Percentiles rank a stretch among this genome's conserved stretches.
Conservation (phyloP, 2,329 filamentous ascomycete genomes). For the Exophiala alcalophila region DNA sequence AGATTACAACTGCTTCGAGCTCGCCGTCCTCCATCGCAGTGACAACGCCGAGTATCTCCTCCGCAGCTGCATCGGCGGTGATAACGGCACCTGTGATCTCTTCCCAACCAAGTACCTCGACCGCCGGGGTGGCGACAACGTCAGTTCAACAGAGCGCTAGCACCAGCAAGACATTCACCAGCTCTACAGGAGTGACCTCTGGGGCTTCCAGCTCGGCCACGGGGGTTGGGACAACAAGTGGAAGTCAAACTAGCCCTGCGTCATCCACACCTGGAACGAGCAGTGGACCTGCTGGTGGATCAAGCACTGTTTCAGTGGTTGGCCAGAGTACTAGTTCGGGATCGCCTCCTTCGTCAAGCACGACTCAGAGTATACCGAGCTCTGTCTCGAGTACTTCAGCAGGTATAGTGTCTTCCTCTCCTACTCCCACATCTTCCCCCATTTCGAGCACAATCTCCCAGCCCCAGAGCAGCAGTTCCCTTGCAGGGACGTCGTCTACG, state of each 20-base stretch:
- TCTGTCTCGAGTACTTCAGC: constrained; percentile 19
- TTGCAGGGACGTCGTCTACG: constrained; percentile 1
- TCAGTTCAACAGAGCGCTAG: constrained; percentile 2
- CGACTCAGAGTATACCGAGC: constrained; percentile 12
- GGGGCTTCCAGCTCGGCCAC: constrained; percentile 3
- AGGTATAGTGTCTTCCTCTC: constrained; percentile 25
- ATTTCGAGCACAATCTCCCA: constrained; percentile 14
- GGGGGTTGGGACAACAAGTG: not conserved
- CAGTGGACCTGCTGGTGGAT: constrained; percentile 10
- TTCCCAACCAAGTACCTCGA: constrained; percentile 2
- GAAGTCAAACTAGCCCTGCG: constrained; percentile 9
- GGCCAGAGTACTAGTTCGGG: constrained; percentile 9
- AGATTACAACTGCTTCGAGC: not conserved
- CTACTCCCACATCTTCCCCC: constrained; percentile 14
- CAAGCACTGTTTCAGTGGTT: constrained; percentile 17
- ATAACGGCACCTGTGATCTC: not conserved
- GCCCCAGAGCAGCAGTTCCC: constrained; percentile 12
- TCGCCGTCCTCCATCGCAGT: not conserved
- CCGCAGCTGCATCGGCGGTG: not conserved
- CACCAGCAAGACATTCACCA: constrained; percentile 11
- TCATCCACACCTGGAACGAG: constrained; percentile 12
- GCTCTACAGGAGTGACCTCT: constrained; percentile 4
- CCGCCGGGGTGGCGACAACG: too few relatives aligned
- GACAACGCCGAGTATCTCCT: not conserved
- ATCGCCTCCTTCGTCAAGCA: constrained; percentile 1